Evolutionary conservation across 768 basidiomycete species (phyloP).

Genomic region (Tulasnella sp.): DNA sequence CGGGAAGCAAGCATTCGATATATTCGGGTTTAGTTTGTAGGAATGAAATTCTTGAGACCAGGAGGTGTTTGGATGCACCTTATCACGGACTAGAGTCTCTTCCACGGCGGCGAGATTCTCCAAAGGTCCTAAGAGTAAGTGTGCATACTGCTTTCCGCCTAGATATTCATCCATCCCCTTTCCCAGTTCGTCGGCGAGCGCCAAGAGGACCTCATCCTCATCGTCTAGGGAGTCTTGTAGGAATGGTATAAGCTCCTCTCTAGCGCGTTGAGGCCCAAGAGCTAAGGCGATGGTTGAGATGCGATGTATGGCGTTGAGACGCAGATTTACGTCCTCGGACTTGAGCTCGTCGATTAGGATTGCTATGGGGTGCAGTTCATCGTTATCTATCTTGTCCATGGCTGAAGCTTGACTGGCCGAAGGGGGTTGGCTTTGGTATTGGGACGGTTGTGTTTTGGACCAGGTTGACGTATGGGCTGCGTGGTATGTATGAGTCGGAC

Average conservation of each 20-base stretch:
- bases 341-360: slow-evolving; percentile 97
- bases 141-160: slow-evolving; percentile 78
- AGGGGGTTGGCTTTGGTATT: no score
- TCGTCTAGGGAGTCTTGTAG: slow-evolving; percentile 98
- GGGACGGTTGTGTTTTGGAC: no score
- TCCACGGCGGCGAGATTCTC: slow-evolving; percentile 95
- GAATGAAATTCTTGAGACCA: background rate
- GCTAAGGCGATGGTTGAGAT: slow-evolving; percentile 97
- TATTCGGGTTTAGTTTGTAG: background rate
- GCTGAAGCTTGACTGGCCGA: no score
- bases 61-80: slow-evolving; percentile 40
- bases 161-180: slow-evolving; percentile 88
- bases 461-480: no score
- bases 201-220: slow-evolving; percentile 94
- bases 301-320: slow-evolving; percentile 93
- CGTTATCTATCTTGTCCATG: slow-evolving; percentile 2
- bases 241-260: slow-evolving; percentile 92
- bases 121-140: slow-evolving; percentile 78
- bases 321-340: slow-evolving; percentile 91
- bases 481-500: no score
- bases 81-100: slow-evolving; percentile 95
- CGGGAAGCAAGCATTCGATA: slow-evolving; percentile 4
- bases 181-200: slow-evolving; percentile 90
- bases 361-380: slow-evolving; percentile 83
- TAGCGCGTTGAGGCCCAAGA: slow-evolving; percentile 85